Conservation (phyloP, 1,284 basidiomycete species). For the Blastosporella zonata region DNA sequence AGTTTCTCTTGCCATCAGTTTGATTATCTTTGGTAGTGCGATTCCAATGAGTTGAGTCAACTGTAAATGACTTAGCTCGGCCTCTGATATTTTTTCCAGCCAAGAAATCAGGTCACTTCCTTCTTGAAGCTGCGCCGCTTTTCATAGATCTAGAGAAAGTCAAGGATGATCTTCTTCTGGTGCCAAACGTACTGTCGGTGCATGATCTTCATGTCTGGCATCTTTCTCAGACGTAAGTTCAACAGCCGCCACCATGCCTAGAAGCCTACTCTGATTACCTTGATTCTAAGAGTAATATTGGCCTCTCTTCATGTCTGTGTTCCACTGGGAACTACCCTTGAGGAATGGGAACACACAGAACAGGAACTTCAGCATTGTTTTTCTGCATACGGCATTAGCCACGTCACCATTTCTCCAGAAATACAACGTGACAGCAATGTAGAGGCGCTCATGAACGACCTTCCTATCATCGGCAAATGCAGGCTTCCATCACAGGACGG, state of each 20-base stretch:
- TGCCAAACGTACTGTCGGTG: constrained; percentile 42
- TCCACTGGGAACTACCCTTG: constrained; percentile 36
- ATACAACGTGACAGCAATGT: constrained; percentile 31
- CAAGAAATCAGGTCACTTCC: constrained; percentile 41
- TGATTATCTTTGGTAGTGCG: constrained; percentile 46
- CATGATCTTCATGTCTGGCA: constrained; percentile 53
- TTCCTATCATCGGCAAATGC: constrained; percentile 28
- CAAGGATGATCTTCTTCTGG: constrained; percentile 40
- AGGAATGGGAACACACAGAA: constrained; percentile 46
- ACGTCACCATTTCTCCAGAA: constrained; percentile 51
- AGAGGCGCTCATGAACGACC: constrained; percentile 25
- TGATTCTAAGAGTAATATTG: constrained; percentile 36
- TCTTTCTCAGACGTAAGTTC: constrained; percentile 43
- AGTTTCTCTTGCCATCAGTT: constrained; percentile 41
- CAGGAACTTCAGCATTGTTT: constrained; percentile 44
- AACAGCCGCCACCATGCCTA: not conserved
- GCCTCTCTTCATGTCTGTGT: constrained; percentile 49
- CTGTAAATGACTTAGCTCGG: constrained; percentile 1
- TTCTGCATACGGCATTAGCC: constrained; percentile 43
- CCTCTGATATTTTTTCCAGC: constrained; percentile 25
- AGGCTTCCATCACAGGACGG: constrained; percentile 34
- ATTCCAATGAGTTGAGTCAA: constrained; percentile 42
- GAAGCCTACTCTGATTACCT: constrained; percentile 1
- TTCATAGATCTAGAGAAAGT: constrained; percentile 46
- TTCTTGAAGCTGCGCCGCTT: constrained; percentile 45